These are phyloP conservation scores for Suillus hirtellus DNA, from an alignment of 768 basidiomycete genomes.

Conservation along the genomic window DNA sequence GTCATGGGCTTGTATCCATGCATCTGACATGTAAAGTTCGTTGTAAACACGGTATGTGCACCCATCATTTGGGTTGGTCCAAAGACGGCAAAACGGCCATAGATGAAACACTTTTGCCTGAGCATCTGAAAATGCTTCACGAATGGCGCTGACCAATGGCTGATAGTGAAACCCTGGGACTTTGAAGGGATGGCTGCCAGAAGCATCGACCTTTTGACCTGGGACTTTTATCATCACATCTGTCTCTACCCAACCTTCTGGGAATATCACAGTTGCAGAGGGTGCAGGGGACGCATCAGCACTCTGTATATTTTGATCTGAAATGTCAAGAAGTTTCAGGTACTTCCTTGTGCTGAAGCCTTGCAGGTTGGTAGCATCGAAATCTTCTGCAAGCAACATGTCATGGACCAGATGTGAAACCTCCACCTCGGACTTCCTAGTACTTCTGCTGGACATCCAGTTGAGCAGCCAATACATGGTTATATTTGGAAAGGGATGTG, in stretches of 20 bases:
- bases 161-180: slow-evolving; percentile 18
- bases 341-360: background rate
- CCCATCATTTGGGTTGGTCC: slow-evolving; percentile 10
- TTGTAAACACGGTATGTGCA: slow-evolving; percentile 13
- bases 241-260: background rate
- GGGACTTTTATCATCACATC: background rate
- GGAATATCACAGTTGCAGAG: no score
- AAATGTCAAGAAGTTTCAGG: background rate
- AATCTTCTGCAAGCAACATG: slow-evolving; percentile 2
- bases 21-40: slow-evolving; percentile 22
- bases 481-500: slow-evolving; percentile 15
- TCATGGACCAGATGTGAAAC: slow-evolving; percentile 5
- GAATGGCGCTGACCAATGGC: slow-evolving; percentile 17
- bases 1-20: slow-evolving; percentile 19
- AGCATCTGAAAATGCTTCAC: slow-evolving; percentile 8
- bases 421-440: slow-evolving; percentile 7
- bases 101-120: slow-evolving; percentile 20
- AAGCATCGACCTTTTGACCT: background rate
- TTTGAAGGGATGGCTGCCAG: background rate
- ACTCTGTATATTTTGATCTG: no score
- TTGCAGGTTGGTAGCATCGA: slow-evolving; percentile 5
- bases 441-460: slow-evolving; percentile 7
- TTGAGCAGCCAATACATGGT: slow-evolving; percentile 9
- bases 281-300: no score
- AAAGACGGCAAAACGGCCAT: slow-evolving; percentile 23